Conservation (phyloP, 345 rosid genomes). For the Populus pruinosa region DNA sequence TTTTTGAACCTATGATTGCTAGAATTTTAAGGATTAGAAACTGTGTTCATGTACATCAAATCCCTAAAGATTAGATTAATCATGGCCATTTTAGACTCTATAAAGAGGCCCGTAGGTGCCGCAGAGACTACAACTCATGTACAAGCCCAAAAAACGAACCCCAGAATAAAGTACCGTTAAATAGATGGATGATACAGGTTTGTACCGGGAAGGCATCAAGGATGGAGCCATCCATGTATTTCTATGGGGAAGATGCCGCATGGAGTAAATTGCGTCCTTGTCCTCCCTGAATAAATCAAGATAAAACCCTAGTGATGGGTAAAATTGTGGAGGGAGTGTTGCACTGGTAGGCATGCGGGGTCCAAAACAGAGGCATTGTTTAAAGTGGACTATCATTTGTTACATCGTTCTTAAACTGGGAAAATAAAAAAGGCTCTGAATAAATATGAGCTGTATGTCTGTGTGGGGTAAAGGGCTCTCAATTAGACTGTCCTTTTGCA, state of each 20-base stretch:
- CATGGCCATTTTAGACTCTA: conserved; percentile 21
- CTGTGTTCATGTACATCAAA: conserved; percentile 14
- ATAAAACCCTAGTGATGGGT: not conserved
- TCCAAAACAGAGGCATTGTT: conserved; percentile 61
- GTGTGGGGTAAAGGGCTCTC: conserved; percentile 59
- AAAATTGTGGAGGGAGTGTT: conserved; percentile 36
- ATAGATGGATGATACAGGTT: not conserved
- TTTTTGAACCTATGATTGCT: conserved; percentile 7
- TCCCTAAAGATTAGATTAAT: conserved; percentile 24
- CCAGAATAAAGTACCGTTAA: not conserved
- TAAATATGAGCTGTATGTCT: conserved; percentile 37
- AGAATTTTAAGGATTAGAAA: conserved; percentile 13
- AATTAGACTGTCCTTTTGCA: conserved; percentile 59
- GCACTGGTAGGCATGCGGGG: conserved; percentile 44
- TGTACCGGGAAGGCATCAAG: not conserved
- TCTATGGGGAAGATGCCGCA: not conserved
- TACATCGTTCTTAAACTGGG: conserved; percentile 25
- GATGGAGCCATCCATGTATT: not conserved
- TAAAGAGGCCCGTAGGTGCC: conserved; percentile 2
- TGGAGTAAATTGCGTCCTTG: not conserved
- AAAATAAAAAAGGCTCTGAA: conserved; percentile 44
- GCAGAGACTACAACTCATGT: not conserved
- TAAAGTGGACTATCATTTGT: conserved; percentile 37
- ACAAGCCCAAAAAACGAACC: not conserved
- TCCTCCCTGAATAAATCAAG: not conserved